Evolutionary conservation across 1,284 basidiomycete species (phyloP).

Genomic region (Cryptococcus sp.): DNA sequence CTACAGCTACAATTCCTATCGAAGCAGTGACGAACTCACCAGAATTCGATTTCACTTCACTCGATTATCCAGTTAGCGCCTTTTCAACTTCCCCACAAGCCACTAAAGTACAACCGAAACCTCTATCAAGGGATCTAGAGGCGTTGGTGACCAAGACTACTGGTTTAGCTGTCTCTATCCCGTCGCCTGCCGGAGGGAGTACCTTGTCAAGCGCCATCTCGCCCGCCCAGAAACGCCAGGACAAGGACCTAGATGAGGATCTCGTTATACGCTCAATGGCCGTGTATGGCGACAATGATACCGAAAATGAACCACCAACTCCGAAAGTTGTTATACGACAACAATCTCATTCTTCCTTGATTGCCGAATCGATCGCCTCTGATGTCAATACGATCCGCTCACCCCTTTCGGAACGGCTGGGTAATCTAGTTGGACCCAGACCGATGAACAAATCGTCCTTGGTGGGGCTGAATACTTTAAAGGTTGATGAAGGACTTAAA

Average conservation of each 20-base stretch:
- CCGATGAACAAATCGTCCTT: conserved; percentile 2
- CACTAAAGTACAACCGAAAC: background rate
- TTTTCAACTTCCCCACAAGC: background rate
- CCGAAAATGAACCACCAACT: background rate
- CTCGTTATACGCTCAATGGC: conserved; percentile 20
- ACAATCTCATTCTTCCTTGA: conserved; percentile 2
- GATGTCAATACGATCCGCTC: conserved; percentile 1
- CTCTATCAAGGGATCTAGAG: background rate
- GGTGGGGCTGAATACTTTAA: conserved; percentile 3
- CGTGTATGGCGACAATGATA: background rate
- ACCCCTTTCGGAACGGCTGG: conserved; percentile 10
- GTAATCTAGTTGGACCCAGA: background rate
- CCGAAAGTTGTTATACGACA: background rate
- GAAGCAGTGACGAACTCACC: background rate
- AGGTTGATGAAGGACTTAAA: background rate
- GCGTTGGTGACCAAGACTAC: conserved; percentile 2
- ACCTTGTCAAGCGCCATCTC: conserved; percentile 33
- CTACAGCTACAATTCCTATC: background rate
- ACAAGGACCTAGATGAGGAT: conserved; percentile 31
- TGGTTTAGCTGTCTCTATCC: conserved; percentile 1
- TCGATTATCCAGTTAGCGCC: background rate
- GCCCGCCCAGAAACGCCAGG: conserved; percentile 8
- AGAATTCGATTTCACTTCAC: background rate
- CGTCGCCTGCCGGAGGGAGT: conserved; percentile 28
- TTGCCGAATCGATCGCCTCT: background rate